Base-by-base conservation (phyloP, 352 stramenopile species). In the Globisporangium uncinulatum region DNA sequence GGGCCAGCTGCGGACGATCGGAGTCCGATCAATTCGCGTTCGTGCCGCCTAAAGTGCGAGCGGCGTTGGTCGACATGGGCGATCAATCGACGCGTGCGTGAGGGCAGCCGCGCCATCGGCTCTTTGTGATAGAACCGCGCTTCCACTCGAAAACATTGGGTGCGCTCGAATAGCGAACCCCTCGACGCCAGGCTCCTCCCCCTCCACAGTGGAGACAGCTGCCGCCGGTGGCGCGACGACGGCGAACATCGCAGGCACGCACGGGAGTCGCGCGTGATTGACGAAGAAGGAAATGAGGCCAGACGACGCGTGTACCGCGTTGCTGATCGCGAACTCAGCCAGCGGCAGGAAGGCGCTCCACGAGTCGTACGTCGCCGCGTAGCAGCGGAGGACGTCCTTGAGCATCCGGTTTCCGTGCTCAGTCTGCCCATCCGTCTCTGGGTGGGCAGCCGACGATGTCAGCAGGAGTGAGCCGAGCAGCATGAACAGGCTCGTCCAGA, bases 271-370 rank as follows among this genome's bases (percentile, higher is more conserved):
- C 32, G 32, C 32, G 32, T 37, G 32, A 37, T 9, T 37, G 9
- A 68, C 39, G 17, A 48, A 71, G 37, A 75, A 72, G 2, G 63
- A 61, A 0, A 57, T 65, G 4, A 62, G 21, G 9, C 57, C 57
- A 0, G 67, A 69, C 14, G 61, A 71, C 0, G 59, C 49, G 21
- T 75, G 64, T 0, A 62, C 49, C 0, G 55, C 47, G 51, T 69
- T 69, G 50, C 67, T 71, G 6, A 71, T 51, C 3, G 60, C 57
- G 14, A 66, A 67, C 44, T 69, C 65, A 4, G 43, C 60, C n/a
- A 71, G 44, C 11, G 63, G 57, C 6, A 74, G 41, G 41, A 66
- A 65, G 0, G 41, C 13, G 17, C 54, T 70, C 61, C 54, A 65
- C 45, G 61, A 20, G 10, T 0, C 39, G 54, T 56, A 66, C 0